These are phyloP conservation scores for Puccinia coronata DNA, from an alignment of 1,284 basidiomycete species.

Conservation along the genomic window DNA sequence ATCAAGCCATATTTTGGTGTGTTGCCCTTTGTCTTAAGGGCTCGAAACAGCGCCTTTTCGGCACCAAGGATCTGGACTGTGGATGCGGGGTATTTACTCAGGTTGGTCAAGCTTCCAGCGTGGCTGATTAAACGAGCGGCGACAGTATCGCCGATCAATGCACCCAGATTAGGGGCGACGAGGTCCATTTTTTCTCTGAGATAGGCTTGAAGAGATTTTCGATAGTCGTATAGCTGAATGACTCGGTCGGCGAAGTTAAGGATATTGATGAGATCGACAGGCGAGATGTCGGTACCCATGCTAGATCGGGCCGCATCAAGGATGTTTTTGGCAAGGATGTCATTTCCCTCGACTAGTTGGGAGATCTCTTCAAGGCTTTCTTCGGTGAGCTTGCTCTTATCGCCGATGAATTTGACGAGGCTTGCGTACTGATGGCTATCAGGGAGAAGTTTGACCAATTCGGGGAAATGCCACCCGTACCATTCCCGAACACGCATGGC, in stretches of 20 bases:
- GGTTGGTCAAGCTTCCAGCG: slow-evolving; percentile 92
- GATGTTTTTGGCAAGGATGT: slow-evolving; percentile 85
- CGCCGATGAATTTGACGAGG: slow-evolving; percentile 81
- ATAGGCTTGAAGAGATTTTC: slow-evolving; percentile 85
- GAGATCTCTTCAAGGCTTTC: slow-evolving; percentile 76
- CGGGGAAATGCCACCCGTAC: slow-evolving; percentile 99
- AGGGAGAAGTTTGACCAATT: slow-evolving; percentile 88
- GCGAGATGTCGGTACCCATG: slow-evolving; percentile 91
- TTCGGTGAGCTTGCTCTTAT: slow-evolving; percentile 70
- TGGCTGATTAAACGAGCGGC: slow-evolving; percentile 94
- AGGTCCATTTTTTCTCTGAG: slow-evolving; percentile 97
- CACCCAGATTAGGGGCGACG: slow-evolving; percentile 92
- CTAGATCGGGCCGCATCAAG: slow-evolving; percentile 89
- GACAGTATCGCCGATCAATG: slow-evolving; percentile 90
- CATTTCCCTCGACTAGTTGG: slow-evolving; percentile 80
- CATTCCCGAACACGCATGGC: slow-evolving; percentile 98
- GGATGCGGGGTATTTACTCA: slow-evolving; percentile 97
- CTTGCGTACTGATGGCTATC: slow-evolving; percentile 96
- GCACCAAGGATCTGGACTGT: slow-evolving; percentile 98
- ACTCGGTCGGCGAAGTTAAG: slow-evolving; percentile 87
- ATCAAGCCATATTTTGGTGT: slow-evolving; percentile 97
- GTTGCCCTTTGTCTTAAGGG: slow-evolving; percentile 97
- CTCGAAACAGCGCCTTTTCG: slow-evolving; percentile 96
- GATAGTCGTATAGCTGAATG: slow-evolving; percentile 87
- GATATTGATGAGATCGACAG: slow-evolving; percentile 96